A percentile compares a stretch with the other conserved stretches of the same genome.
phyloP scores from a whole-genome alignment of 345 rosid genomes.

The Firmiana major region DNA sequence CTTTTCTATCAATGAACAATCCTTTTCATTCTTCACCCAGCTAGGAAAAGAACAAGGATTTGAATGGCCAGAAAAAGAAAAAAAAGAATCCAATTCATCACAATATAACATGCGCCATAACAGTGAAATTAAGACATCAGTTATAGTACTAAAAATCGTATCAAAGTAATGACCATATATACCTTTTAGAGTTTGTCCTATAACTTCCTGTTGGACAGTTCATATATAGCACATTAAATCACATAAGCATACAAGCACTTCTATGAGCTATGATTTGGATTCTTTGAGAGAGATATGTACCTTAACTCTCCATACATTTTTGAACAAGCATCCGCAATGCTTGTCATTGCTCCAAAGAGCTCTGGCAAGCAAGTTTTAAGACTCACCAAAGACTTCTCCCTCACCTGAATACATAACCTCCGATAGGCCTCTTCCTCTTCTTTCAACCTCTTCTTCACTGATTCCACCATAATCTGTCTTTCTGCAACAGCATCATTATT shows the following conservation, averaged over 20 bases:
- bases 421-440: slow-evolving; percentile 65
- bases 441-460: slow-evolving; percentile 44
- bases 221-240: neutral
- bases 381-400: slow-evolving; percentile 73
- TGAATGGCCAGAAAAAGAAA: neutral
- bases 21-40: too few species aligned
- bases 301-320: slow-evolving; percentile 41
- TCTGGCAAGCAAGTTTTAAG: slow-evolving; percentile 70
- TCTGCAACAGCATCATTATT: slow-evolving; percentile 38
- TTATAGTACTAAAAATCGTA: neutral
- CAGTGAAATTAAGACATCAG: neutral
- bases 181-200: neutral
- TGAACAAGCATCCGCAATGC: slow-evolving; percentile 48
- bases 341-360: slow-evolving; percentile 56
- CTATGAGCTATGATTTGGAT: slow-evolving; percentile 12
- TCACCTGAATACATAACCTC: slow-evolving; percentile 61
- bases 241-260: neutral
- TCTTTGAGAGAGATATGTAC: slow-evolving; percentile 4
- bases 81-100: neutral
- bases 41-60: neutral
- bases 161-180: neutral
- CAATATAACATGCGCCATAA: neutral
- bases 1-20: too few species aligned
- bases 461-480: slow-evolving; percentile 45
- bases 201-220: neutral